Evolutionary conservation across 2,329 filamentous ascomycete genomes (phyloP), one percentile per base, ranked within the genome.

Genomic region (Sporothrix inflata): DNA sequence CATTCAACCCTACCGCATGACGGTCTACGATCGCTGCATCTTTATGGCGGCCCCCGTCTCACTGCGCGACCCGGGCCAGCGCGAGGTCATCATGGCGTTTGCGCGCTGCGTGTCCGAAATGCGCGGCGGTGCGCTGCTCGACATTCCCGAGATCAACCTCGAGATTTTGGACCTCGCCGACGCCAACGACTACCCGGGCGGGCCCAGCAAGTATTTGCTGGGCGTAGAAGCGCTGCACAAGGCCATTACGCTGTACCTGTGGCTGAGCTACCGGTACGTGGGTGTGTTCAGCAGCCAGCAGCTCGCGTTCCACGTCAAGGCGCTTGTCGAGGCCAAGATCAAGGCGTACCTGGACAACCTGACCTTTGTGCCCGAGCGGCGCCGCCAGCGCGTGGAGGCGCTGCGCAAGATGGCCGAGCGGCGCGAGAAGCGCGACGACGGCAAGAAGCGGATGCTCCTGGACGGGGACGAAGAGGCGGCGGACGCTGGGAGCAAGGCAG

Each of bases 231-330:
- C 83, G 3, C 85, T 99, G 19, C 96, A 99, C 82, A 92, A 93
- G 77, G 85, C 89, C 38, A 84, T 99, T 49, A 93, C 95, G 60
- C 83, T 94, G 63, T 99, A 98, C 79, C 86, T 97, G 1, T 99
- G 96, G 96, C 85, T 99, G 19, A 95, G 92, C 76, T 98, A 95
- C 81, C 91, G 95, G 7, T 97, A 95, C 80, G 86, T 89, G 3
- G 92, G 93, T 66, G 86, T 97, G 68, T 97, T 98, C 80, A 87
- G 84, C 6, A 92, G 91, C 75, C 89, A 95, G 76, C 84, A 84
- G 0, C 84, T 97, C 57, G 94, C 93, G 0, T 91, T 92, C 75
- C 90, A 97, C 78, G 89, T 93, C 66, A 97, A 97, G 78, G 81
- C 83, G 7, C 79, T 97, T 67, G 90, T 94, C 1, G 94, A 98